Evolutionary conservation across 2,329 filamentous ascomycete species (phyloP), one percentile per base, ranked within the genome.

Genomic region (Fusarium brevicatenulatum): DNA sequence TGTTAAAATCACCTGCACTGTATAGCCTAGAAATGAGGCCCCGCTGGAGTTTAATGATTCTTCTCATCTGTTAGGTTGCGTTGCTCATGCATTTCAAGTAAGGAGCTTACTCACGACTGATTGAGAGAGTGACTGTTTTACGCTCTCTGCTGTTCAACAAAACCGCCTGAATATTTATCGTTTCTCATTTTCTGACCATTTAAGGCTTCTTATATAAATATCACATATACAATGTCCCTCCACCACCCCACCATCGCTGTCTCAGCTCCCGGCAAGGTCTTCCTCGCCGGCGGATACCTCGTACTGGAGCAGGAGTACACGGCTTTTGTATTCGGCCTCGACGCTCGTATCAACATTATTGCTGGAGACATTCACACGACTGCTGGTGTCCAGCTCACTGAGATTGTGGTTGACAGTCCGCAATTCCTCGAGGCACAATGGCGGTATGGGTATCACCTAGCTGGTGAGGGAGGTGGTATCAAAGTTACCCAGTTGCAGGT

Each of bases 191-290:
- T 21, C 43, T 28, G 44, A 6, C 21, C 12, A 36, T 50, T 18
- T 15, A 36, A 40, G 25, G n/a, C 43, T 40, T 40, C 52, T 59
- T 32, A 34, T 69, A 65, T 37, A 63, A n/a, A 53, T 12, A 52
- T 10, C 23, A 47, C 18, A 34, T 49, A 50, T 43, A 66, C 34
- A 55, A 64, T 77, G 77, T 56, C 76, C 46, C 63, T 67, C 46
- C 66, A 68, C 39, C 79, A 82, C 77, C 80, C 81, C 70, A 83
- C 84, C 54, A 78, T 83, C 53, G 92, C 91, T 79, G 90, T 97
- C 74, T 98, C 96, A 71, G 95, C 96, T 28, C 96, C 96, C 23
- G 96, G 96, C 76, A 99, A 99, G 86, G 96, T 99, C 68, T 89
- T 99, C 73, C 89, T 98, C 60, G 94, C 95, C 8, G 96, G 96